Percentiles rank a stretch among this genome's conserved stretches.
Evolutionary conservation across 345 rosid species (phyloP).

Genomic region (Dipteronia sinensis): DNA sequence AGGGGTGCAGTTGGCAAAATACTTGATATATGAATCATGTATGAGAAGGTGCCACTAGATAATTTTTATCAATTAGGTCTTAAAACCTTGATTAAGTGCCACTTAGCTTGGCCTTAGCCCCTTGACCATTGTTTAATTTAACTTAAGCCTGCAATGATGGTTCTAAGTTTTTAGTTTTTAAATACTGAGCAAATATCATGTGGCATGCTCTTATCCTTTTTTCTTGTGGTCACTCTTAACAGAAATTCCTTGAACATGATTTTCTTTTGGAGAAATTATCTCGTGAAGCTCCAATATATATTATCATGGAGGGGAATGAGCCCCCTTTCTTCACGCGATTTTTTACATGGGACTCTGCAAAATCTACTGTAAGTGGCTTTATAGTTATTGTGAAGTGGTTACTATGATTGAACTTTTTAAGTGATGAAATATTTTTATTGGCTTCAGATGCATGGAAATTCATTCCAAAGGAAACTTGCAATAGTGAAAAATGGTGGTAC

Average conservation of each 20-base stretch:
- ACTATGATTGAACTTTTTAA: constrained; percentile 13
- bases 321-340: constrained; percentile 94
- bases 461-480: constrained; percentile 88
- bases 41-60: background rate
- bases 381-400: constrained; percentile 3
- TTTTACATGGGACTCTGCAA: constrained; percentile 91
- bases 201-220: constrained; percentile 11
- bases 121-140: background rate
- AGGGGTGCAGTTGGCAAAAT: constrained; percentile 4
- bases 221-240: constrained; percentile 26
- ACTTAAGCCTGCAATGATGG: background rate
- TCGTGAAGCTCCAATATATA: constrained; percentile 67
- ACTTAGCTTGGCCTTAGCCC: constrained; percentile 2
- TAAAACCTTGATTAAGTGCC: background rate
- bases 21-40: background rate
- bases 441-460: constrained; percentile 91
- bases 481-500: constrained; percentile 75
- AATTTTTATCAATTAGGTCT: background rate
- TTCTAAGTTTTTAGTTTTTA: background rate
- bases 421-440: constrained; percentile 22
- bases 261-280: constrained; percentile 73
- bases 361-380: constrained; percentile 65
- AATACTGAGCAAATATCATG: background rate
- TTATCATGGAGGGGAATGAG: constrained; percentile 86
- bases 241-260: constrained; percentile 85